Evolutionary conservation across 768 basidiomycete genomes (phyloP), one percentile per base, ranked within the genome.

Genomic region (Suillus plorans): DNA sequence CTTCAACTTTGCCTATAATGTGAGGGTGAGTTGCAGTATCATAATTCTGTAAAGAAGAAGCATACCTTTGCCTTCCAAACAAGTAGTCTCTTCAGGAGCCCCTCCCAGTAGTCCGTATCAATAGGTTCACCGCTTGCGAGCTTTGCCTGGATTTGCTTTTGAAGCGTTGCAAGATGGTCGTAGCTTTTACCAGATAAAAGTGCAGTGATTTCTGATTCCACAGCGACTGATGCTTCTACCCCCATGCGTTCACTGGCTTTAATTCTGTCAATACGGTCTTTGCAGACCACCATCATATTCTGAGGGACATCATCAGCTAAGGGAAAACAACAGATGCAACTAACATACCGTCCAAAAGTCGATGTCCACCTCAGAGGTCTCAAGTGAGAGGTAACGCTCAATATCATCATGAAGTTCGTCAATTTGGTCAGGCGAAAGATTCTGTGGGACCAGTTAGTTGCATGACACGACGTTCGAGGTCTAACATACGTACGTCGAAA

Each of bases 231-330:
- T 7, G 88, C 88, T 62, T 87, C 89, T n/a, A 82, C 76, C 13
- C 89, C 89, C 73, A 88, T 81, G n/a, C 82, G 80, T 69, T 82
- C 83, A 74, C 81, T 84, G 45, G 78, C 79, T 69, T 85, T 87
- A 70, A 96, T 85, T 47, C 86, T 83, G 58, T 97, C 95, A 36
- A 98, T 75, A 22, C 90, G 89, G 74, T 97, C 91, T 71, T 94
- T 93, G 77, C 95, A 97, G 4, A 99, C 90, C 10, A 97, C 92
- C 88, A 96, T 92, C 94, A 99, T 97, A 70, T 97, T 92, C 93
- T 97, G 70, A 12, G 3, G 56, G 50, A 12, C 8, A 25, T 39
- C 31, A 60, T 70, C 20, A 70, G 49, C 47, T n/a, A 28, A 53
- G 22, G 52, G 7, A 18, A 63, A n/a, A 53, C 9, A 25, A 45